phyloP scores from a whole-genome alignment of 2,329 filamentous ascomycete genomes.

The Herpotrichia juniperi region DNA sequence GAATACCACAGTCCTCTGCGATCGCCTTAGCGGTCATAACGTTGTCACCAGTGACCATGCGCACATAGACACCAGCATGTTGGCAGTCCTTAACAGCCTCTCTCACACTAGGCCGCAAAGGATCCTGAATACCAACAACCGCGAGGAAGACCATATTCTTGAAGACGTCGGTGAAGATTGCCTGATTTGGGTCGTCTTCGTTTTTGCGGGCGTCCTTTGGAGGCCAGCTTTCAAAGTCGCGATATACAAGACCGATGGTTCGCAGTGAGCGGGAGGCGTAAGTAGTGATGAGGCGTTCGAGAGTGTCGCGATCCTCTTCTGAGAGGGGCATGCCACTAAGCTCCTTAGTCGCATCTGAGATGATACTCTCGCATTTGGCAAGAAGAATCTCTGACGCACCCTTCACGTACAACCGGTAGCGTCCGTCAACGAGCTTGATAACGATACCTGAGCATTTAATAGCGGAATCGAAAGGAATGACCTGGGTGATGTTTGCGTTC shows the following conservation, averaged over 20 bases:
- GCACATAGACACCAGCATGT: constrained; percentile 76
- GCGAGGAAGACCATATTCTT: constrained; percentile 75
- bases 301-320: constrained; percentile 60
- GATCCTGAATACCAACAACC: constrained; percentile 82
- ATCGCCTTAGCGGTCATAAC: constrained; percentile 80
- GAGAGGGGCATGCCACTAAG: constrained; percentile 60
- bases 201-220: constrained; percentile 65
- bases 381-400: constrained; percentile 60
- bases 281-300: constrained; percentile 72
- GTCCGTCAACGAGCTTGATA: constrained; percentile 60
- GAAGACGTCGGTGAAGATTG: constrained; percentile 71
- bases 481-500: constrained; percentile 64
- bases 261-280: constrained; percentile 83
- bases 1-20: constrained; percentile 78
- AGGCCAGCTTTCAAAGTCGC: constrained; percentile 84
- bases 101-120: constrained; percentile 74
- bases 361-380: constrained; percentile 56
- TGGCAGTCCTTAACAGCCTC: constrained; percentile 77
- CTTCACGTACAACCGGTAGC: constrained; percentile 63
- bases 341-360: constrained; percentile 66
- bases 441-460: constrained; percentile 75
- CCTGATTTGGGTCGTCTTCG: constrained; percentile 67
- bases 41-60: constrained; percentile 88
- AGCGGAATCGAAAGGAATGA: constrained; percentile 67
- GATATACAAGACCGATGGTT: constrained; percentile 83